Evolutionary conservation across 139 green algal genomes (phyloP).

Genomic region (Tetradesmus obliquus): DNA sequence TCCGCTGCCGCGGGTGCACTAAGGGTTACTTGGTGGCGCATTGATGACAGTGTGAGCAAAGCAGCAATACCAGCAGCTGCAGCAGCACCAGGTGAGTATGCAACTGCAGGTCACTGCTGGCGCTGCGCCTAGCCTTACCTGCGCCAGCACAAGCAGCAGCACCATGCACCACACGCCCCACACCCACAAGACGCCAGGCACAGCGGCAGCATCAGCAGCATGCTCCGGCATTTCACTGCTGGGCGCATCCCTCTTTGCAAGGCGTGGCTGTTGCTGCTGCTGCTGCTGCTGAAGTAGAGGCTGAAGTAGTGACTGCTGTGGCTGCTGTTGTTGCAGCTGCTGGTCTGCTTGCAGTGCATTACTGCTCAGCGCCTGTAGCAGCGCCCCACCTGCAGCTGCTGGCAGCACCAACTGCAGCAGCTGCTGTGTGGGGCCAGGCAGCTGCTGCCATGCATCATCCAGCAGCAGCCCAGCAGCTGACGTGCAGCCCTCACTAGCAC

Average conservation of each 20-base stretch:
- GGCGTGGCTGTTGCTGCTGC: background rate
- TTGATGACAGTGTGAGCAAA: background rate
- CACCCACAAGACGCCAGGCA: constrained; percentile 46
- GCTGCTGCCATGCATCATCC: background rate
- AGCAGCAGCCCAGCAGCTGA: background rate
- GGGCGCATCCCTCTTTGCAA: background rate
- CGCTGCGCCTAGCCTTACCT: constrained; percentile 18
- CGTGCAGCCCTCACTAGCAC: background rate
- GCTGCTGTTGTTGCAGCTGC: background rate
- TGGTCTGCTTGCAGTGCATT: background rate
- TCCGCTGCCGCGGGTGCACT: background rate
- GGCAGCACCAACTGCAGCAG: constrained; percentile 5
- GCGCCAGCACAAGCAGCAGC: constrained; percentile 64
- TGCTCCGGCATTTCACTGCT: background rate
- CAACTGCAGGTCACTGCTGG: too few relatives aligned
- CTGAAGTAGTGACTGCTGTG: background rate
- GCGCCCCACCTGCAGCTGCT: background rate
- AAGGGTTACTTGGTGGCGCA: background rate
- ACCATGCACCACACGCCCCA: constrained; percentile 75
- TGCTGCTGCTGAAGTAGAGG: constrained; percentile 10
- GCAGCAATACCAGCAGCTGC: background rate
- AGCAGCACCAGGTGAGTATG: background rate
- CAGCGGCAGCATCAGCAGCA: constrained; percentile 17
- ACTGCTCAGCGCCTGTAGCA: background rate
- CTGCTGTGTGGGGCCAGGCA: background rate